Evolutionary conservation across 2,329 filamentous ascomycete genomes (phyloP), one percentile per base, ranked within the genome.

Genomic region (Colletotrichum chrysophilum): DNA sequence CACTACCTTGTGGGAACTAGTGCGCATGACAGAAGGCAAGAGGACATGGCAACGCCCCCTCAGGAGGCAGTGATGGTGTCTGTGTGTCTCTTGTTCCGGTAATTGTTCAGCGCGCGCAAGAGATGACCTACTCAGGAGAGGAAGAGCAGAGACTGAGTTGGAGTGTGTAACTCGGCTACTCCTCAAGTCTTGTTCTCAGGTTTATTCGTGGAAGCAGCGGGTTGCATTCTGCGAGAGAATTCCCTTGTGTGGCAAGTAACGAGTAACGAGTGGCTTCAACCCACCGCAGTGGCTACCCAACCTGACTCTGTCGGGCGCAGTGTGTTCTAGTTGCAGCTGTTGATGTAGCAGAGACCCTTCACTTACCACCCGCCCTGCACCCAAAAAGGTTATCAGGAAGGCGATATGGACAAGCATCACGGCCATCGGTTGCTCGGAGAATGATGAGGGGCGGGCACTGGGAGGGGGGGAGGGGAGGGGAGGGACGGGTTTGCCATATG

Each of bases 391-490:
- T 78, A 76, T 78, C 72, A 75, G 76, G 71, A 66, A 73, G 77
- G 74, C 67, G 71, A 74, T 81, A 80, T 79, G 38, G 66, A 77
- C 79, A 64, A 78, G 79, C 78, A 80, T 80, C 16, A 28, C 60
- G 34, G 52, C 26, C 64, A 76, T 77, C 73, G 68, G 68, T 55
- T 68, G 58, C 52, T 74, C 71, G 66, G 61, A 38, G 61, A 65
- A 58, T 43, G 55, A 14, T 32, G 30, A 60, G 30, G 60, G 43
- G 43, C 38, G 43, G 43, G 38, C 3, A 6, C 18, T 43, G 9
- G 43, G 32, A 24, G 7, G 6, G 60, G n/a, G n/a, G n/a, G n/a
- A n/a, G n/a, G n/a, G n/a, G n/a, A n/a, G 30, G 62, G 30, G 38
- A 14, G 26, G 43, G 67, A 61, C n/a, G 43, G 52, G 66, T 43